Base-by-base conservation (phyloP, 257 asterid genomes). In the Jacaranda copaia region DNA sequence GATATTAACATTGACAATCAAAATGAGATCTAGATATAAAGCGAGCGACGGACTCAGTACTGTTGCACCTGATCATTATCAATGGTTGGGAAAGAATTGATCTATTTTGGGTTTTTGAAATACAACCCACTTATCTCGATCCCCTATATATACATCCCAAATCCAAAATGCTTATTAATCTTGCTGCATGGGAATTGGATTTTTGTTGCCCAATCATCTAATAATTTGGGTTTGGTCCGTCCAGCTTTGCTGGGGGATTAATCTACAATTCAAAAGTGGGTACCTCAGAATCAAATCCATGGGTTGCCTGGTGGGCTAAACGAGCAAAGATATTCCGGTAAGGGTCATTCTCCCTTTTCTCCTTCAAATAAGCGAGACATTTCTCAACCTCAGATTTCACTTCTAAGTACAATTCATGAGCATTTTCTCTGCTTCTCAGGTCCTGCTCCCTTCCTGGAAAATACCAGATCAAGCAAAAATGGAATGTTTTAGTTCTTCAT, bases 331-430 rank as follows among this genome's bases (percentile, higher is more conserved):
- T 77, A 61, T 67, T 89, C 83, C 98, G 77, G 72, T 86, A 94
- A 0, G 96, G 96, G 72, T 92, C 98, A 1, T 38, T 77, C 74
- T 89, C 91, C 71, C 98, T 85, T 52, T 88, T 94, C 81, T 89
- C 89, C 85, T 87, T 87, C 51, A 94, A 77, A 84, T 84, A 94
- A 52, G 20, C 82, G 11, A 94, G 88, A 79, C 89, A 81, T 58
- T 79, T 85, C 75, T 89, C 97, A 7, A 94, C 95, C 84, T 90
- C 95, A 1, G 67, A 63, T 68, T 94, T 92, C 80, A 94, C 96
- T 84, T 92, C 84, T 58, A 79, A n/a, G 72, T 94, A 94, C 77
- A 94, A 4, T 77, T 87, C 90, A 32, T 88, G 83, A 18, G 92
- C 90, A 25, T 83, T 87, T 42, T 90, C 97, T 83, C 85, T 90